phyloP scores from a whole-genome alignment of 345 rosid species.

The Clausena lansium region DNA sequence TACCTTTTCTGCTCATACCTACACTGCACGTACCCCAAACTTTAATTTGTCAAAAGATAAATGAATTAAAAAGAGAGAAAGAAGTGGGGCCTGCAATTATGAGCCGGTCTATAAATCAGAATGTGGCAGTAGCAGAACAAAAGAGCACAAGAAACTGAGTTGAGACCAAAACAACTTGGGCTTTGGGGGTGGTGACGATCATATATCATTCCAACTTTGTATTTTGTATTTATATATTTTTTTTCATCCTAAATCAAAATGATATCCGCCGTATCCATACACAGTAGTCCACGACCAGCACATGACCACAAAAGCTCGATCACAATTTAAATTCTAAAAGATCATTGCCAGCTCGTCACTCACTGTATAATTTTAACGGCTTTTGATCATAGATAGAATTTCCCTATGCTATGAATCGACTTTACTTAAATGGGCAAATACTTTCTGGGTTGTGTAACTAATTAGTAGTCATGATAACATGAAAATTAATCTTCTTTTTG shows the following conservation, averaged over 20 bases:
- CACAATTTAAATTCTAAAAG: neutral
- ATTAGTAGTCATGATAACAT: neutral
- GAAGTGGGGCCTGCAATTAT: neutral
- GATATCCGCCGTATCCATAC: neutral
- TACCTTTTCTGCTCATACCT: neutral
- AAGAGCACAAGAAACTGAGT: neutral
- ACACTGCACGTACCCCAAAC: neutral
- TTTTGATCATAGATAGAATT: neutral
- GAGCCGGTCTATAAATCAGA: neutral
- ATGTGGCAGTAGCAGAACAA: neutral
- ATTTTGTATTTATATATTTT: no score
- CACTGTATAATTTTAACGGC: neutral
- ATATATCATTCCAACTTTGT: neutral
- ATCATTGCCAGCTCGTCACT: neutral
- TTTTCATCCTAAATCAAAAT: neutral
- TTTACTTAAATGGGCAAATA: neutral
- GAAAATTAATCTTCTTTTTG: neutral
- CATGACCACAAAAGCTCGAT: neutral
- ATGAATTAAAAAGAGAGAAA: neutral
- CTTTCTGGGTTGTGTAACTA: neutral
- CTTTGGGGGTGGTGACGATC: neutral
- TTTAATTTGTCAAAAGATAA: no score
- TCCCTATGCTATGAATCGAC: neutral
- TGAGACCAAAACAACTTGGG: constrained; percentile 5
- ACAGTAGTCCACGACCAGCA: neutral